These are phyloP conservation scores for Xylaria arbuscula DNA, from an alignment of 2,329 filamentous ascomycete genomes.

Conservation along the genomic window DNA sequence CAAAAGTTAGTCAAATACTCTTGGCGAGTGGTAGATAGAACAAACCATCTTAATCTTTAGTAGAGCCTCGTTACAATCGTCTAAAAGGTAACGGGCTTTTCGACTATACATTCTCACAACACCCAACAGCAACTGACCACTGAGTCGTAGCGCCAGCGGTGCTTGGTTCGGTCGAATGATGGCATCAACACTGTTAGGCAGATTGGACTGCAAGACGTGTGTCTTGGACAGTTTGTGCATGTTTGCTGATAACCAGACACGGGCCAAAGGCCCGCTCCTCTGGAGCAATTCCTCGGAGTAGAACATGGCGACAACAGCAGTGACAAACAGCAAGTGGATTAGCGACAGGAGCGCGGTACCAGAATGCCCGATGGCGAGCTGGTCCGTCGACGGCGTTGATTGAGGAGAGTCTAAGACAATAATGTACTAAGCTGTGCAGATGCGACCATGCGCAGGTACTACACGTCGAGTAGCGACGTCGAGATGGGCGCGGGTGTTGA, in stretches of 20 bases:
- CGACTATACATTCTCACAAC: constrained; percentile 98
- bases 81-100: constrained; percentile 94
- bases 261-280: constrained; percentile 96
- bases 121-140: constrained; percentile 91
- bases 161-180: constrained; percentile 95
- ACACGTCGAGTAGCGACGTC: constrained; percentile 14
- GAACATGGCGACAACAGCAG: constrained; percentile 77
- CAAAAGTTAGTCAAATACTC: constrained; percentile 49
- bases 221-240: constrained; percentile 98
- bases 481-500: constrained; percentile 32
- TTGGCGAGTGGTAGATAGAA: constrained; percentile 6
- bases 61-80: constrained; percentile 97
- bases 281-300: constrained; percentile 96
- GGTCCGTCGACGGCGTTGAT: constrained; percentile 31
- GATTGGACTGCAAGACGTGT: constrained; percentile 92
- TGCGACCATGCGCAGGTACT: constrained; percentile 39
- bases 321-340: constrained; percentile 36
- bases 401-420: constrained; percentile 23
- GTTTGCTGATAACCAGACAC: constrained; percentile 98
- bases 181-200: constrained; percentile 92
- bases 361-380: constrained; percentile 1
- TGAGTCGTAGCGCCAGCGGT: constrained; percentile 92
- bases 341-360: constrained; percentile 37
- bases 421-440: constrained; percentile 36
- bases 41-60: constrained; percentile 97